A percentile compares a stretch with the other conserved stretches of the same genome.
Conservation (phyloP, 441 rosid genomes). For the Mallotus japonicus region DNA sequence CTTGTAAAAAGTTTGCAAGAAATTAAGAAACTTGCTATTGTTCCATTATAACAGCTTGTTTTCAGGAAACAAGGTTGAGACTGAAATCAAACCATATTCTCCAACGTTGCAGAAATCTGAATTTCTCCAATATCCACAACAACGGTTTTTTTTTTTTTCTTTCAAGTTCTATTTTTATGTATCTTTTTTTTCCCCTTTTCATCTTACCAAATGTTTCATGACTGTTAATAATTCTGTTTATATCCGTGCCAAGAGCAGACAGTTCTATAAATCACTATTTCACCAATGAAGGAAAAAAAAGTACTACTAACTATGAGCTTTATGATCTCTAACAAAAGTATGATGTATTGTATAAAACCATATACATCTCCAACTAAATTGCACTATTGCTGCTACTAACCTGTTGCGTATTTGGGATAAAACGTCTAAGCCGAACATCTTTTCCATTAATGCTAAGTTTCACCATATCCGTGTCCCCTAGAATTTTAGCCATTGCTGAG, state of each 20-base stretch:
- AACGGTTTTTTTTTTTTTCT: no score
- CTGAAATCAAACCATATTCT: no score
- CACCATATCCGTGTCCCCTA: conserved; percentile 15
- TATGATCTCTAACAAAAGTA: background rate
- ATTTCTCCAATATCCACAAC: no score
- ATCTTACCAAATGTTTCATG: background rate
- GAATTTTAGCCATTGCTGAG: conserved; percentile 10
- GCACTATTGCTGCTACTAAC: conserved; percentile 9
- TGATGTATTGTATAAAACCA: background rate
- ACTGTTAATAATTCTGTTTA: background rate
- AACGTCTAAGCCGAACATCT: conserved; percentile 27
- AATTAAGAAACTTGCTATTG: no score
- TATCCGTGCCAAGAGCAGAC: background rate
- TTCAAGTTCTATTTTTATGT: no score
- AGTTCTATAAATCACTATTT: background rate
- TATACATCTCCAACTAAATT: background rate
- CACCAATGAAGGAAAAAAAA: background rate
- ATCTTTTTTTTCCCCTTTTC: background rate
- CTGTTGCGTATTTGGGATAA: conserved; percentile 3
- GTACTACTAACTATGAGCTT: background rate
- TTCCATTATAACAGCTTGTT: no score
- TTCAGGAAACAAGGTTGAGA: no score
- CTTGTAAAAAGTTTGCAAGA: no score
- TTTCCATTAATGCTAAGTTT: conserved; percentile 23
- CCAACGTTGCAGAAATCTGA: no score